Evolutionary conservation across 139 green algal genomes (phyloP).

Genomic region (Chlorokybus atmophyticus): DNA sequence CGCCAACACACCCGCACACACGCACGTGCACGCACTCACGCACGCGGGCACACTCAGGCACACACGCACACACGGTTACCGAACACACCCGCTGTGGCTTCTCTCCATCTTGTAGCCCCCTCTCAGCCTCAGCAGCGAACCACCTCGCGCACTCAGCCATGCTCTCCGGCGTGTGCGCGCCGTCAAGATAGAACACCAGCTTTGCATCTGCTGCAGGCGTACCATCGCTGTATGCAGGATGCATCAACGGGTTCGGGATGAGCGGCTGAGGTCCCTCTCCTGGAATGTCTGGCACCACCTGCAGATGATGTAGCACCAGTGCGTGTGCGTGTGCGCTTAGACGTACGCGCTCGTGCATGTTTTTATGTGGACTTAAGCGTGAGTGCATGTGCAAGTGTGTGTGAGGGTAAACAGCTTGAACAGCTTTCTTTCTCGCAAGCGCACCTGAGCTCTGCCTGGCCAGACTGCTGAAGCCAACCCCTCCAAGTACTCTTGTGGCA

Average conservation of each 20-base stretch:
- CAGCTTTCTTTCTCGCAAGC: conserved; percentile 8
- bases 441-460: conserved; percentile 65
- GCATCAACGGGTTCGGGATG: neutral
- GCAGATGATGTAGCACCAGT: neutral
- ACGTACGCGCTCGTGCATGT: no score
- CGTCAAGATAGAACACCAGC: conserved; percentile 83
- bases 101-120: no score
- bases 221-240: no score
- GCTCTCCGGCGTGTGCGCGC: conserved; percentile 88
- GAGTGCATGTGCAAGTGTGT: no score
- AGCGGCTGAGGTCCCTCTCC: neutral
- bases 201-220: neutral
- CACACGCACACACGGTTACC: neutral
- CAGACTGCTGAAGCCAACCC: conserved; percentile 46
- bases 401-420: no score
- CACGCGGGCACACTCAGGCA: no score
- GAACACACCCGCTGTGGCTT: neutral
- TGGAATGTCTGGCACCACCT: neutral
- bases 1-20: no score
- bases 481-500: conserved; percentile 38
- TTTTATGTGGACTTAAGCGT: no score
- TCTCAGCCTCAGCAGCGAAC: conserved; percentile 57
- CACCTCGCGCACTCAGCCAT: conserved; percentile 73
- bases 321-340: no score
- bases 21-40: no score